A percentile compares a stretch with the other conserved stretches of the same genome.
Conservation (phyloP, 2,329 filamentous ascomycete genomes). For the Aulographum hederae region DNA sequence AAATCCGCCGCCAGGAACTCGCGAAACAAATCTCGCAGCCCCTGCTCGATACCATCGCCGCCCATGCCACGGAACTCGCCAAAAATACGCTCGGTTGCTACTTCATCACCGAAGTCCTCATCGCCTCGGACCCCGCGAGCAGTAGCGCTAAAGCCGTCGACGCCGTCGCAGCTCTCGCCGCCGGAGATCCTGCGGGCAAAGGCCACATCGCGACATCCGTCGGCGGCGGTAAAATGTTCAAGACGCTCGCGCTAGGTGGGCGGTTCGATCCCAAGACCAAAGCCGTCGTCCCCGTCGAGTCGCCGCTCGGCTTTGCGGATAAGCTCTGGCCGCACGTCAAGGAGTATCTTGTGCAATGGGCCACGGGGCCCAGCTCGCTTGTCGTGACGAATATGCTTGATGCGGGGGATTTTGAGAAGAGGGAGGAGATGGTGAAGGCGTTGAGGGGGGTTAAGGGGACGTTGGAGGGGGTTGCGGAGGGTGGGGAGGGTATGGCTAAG, state of each 20-base stretch:
- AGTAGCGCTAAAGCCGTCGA: conserved; percentile 44
- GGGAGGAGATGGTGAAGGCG: conserved; percentile 46
- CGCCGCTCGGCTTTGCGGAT: conserved; percentile 62
- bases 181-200: conserved; percentile 21
- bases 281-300: conserved; percentile 50
- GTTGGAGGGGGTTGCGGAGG: conserved; percentile 51
- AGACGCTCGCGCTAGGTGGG: conserved; percentile 77
- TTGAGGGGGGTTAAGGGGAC: conserved; percentile 57
- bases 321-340: conserved; percentile 69
- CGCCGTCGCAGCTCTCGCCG: conserved; percentile 36
- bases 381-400: conserved; percentile 71
- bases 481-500: too few relatives aligned
- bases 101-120: conserved; percentile 64
- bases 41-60: conserved; percentile 54
- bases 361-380: conserved; percentile 70
- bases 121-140: conserved; percentile 62
- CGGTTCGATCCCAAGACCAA: conserved; percentile 62
- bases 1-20: conserved; percentile 57
- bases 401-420: conserved; percentile 48
- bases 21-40: conserved; percentile 54
- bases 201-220: conserved; percentile 43
- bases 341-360: conserved; percentile 61
- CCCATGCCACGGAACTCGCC: conserved; percentile 49
- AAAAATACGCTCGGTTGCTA: conserved; percentile 71
- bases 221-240: conserved; percentile 66